These are phyloP conservation scores for Chlamydomonas schloesseri DNA, from an alignment of 139 green algal species.

Conservation along the genomic window DNA sequence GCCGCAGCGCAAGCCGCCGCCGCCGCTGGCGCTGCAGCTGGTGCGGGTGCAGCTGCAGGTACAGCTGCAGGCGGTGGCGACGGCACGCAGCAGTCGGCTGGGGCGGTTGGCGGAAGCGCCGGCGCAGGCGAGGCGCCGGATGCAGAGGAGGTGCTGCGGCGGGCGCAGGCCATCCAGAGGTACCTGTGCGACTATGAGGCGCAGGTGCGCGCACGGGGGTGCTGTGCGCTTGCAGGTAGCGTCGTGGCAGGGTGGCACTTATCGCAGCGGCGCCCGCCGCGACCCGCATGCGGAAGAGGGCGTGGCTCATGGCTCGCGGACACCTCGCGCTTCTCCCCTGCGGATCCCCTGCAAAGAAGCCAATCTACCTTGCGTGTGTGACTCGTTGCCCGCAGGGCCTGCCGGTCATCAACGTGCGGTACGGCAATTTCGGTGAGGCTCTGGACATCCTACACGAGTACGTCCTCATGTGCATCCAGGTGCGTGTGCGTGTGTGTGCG, in stretches of 20 bases:
- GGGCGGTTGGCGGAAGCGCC: not conserved
- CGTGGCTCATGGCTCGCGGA: too few relatives aligned
- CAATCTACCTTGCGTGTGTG: too few relatives aligned
- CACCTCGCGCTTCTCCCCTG: too few relatives aligned
- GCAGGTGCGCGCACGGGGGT: conserved; percentile 43
- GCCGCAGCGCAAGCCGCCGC: not conserved
- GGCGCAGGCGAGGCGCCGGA: not conserved
- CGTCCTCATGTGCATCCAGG: conserved; percentile 77
- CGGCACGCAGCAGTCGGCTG: too few relatives aligned
- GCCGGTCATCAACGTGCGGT: conserved; percentile 68
- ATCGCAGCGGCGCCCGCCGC: too few relatives aligned
- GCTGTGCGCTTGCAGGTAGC: too few relatives aligned
- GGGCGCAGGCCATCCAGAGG: conserved; percentile 68
- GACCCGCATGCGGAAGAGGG: too few relatives aligned
- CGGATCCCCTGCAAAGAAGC: too few relatives aligned
- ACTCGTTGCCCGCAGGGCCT: conserved; percentile 65
- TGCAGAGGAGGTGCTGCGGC: conserved; percentile 35
- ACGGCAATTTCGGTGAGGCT: conserved; percentile 62
- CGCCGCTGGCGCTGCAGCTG: not conserved
- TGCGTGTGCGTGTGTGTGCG: not conserved
- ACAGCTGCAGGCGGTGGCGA: too few relatives aligned
- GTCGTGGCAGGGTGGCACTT: too few relatives aligned
- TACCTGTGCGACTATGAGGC: conserved; percentile 70
- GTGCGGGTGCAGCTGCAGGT: too few relatives aligned
- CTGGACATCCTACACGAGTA: conserved; percentile 84